Percentiles rank a stretch among this genome's conserved stretches.
These are phyloP conservation scores for Helianthus tuberosus DNA, from an alignment of 129 eudicot species.

Conservation along the genomic window DNA sequence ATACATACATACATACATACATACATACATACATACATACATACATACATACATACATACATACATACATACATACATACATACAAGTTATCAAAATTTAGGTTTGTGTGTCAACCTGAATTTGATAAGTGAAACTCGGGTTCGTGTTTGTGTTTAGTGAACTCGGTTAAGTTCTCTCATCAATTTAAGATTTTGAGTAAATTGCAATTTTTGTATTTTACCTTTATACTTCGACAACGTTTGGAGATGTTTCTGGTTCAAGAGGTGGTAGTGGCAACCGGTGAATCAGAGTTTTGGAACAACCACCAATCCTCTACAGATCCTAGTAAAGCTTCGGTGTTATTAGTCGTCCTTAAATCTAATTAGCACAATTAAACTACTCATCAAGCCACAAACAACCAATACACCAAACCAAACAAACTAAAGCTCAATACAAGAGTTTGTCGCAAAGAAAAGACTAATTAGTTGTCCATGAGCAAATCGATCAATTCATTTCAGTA, in stretches of 20 bases:
- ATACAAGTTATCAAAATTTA: too few relatives aligned
- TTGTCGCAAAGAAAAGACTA: conserved; percentile 94
- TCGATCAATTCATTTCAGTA: conserved; percentile 41
- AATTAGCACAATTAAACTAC: conserved; percentile 23
- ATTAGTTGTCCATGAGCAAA: conserved; percentile 96
- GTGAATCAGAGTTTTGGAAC: conserved; percentile 85
- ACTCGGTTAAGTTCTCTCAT: too few relatives aligned
- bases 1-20: too few relatives aligned
- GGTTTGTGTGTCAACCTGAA: too few relatives aligned
- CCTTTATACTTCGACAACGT: conserved; percentile 44
- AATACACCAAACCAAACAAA: neutral
- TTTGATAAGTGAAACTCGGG: too few relatives aligned
- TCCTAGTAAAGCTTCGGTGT: conserved; percentile 89
- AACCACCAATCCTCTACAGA: conserved; percentile 85
- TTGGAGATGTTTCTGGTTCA: conserved; percentile 81
- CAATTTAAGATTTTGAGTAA: too few relatives aligned
- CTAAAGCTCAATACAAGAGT: conserved; percentile 71
- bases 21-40: too few relatives aligned
- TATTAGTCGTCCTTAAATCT: conserved; percentile 81
- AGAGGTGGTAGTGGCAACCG: conserved; percentile 75
- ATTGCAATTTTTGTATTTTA: too few relatives aligned
- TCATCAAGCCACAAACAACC: conserved; percentile 3
- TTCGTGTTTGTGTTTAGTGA: too few relatives aligned
- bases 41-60: too few relatives aligned
- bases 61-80: too few relatives aligned